Base-by-base conservation (phyloP, 2,329 filamentous ascomycete species). In the Aspergillus sp. region DNA sequence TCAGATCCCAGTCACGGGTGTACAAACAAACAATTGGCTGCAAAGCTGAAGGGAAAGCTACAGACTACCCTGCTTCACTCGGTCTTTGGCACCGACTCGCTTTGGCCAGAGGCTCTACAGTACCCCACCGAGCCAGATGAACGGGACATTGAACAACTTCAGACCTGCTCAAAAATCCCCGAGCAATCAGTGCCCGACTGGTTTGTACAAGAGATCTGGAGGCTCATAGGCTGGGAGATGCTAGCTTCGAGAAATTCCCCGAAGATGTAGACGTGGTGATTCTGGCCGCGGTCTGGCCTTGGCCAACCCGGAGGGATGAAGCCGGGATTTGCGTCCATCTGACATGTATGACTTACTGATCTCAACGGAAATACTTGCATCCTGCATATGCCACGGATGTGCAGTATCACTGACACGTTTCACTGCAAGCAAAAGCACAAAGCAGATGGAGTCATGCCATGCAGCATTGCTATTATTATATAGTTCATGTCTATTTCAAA, bases 201-300 rank as follows among this genome's bases (percentile, higher is more conserved):
- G 82, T 87, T 85, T 64, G 78, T 80, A 56, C 77, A 78, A 58
- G 81, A 86, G 64, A 70, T 87, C 2, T 88, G 85, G 85, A 72
- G 77, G 55, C 67, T 86, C 56, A 66, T 87, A 6, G 85, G 85
- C 0, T 87, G 85, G 84, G 83, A 86, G 53, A 60, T 75, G 54
- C 42, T 77, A 49, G 61, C 36, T 54, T 61, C 47, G 3, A 42
- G 49, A 10, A 23, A 51, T 6, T 5, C 8, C 27, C 47, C 25
- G 25, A n/a, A 32, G 25, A 17, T 15, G 8, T 50, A 50, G 47
- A 27, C 15, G 13, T 17, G 7, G 17, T 10, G 2, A 8, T 17
- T 32, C 8, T 8, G 10, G 47, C 15, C 8, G 8, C 17, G 8
- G 13, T 30, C 17, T 10, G 19, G 13, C 19, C 10, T 21, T 19